Percentiles rank a stretch among this genome's conserved stretches.
phyloP scores from a whole-genome alignment of 1,284 basidiomycete species.

The Leccinum subfulvum region DNA sequence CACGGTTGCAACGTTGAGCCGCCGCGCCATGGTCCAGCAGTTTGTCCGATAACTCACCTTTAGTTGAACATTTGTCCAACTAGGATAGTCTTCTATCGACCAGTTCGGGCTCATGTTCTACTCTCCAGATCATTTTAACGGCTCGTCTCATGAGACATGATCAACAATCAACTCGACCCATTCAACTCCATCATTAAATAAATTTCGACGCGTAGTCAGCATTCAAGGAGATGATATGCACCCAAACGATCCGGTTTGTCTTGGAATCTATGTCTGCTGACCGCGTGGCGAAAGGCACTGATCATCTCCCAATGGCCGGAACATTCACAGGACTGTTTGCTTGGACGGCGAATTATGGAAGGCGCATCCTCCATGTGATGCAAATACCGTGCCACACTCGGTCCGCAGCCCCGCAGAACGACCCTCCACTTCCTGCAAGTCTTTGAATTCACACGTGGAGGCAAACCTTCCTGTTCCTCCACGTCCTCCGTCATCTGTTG shows the following conservation, averaged over 20 bases:
- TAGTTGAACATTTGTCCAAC: too few relatives aligned
- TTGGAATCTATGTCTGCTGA: not conserved
- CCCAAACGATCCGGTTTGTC: not conserved
- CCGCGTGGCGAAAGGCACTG: not conserved
- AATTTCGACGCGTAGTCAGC: not conserved
- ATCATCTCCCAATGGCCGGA: not conserved
- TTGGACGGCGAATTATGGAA: constrained; percentile 4
- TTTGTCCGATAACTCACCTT: too few relatives aligned
- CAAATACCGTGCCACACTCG: constrained; percentile 4
- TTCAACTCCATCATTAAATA: not conserved
- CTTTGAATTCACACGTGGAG: not conserved
- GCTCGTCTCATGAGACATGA: not conserved
- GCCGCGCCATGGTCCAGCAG: too few relatives aligned
- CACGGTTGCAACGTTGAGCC: too few relatives aligned
- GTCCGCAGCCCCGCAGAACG: constrained; percentile 6
- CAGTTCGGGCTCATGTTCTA: not conserved
- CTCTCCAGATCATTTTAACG: not conserved
- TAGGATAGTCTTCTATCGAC: too few relatives aligned
- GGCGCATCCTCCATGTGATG: not conserved
- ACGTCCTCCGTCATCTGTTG: not conserved
- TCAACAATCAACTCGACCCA: not conserved
- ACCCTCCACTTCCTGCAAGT: not conserved
- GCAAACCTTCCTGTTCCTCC: not conserved
- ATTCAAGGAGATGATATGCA: not conserved
- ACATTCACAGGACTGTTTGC: constrained; percentile 3